These are phyloP conservation scores for Lachnellula hyalina DNA, from an alignment of 2,329 filamentous ascomycete species.

Conservation along the genomic window DNA sequence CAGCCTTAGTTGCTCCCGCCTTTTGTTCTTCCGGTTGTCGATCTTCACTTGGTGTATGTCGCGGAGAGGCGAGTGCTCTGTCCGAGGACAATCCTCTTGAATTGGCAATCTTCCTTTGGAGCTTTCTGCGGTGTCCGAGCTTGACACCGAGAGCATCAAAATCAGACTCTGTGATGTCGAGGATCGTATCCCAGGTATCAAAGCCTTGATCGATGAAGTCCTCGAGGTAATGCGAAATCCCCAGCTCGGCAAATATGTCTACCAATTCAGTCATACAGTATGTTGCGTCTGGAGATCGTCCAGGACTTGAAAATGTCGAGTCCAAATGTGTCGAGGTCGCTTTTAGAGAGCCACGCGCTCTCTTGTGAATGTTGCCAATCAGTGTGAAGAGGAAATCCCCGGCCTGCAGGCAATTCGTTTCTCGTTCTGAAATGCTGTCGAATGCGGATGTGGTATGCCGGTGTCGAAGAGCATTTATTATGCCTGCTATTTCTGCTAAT, in stretches of 20 bases:
- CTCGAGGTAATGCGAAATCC: slow-evolving; percentile 71
- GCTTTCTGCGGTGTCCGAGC: slow-evolving; percentile 75
- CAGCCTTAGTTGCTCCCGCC: slow-evolving; percentile 39
- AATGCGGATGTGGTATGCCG: neutral
- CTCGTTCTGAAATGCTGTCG: neutral
- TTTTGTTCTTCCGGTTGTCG: slow-evolving; percentile 49
- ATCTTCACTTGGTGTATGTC: slow-evolving; percentile 51
- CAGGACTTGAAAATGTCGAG: slow-evolving; percentile 16
- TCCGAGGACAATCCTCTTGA: slow-evolving; percentile 52
- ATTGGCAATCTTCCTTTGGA: slow-evolving; percentile 78
- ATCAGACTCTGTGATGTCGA: slow-evolving; percentile 80
- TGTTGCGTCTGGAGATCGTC: slow-evolving; percentile 31
- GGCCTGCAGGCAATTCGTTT: neutral
- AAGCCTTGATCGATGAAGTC: slow-evolving; percentile 74
- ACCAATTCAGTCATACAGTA: slow-evolving; percentile 49
- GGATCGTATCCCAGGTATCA: slow-evolving; percentile 76
- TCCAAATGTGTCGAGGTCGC: neutral
- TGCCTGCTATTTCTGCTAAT: too few species aligned
- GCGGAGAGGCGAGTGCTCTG: slow-evolving; percentile 31
- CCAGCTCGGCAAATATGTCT: slow-evolving; percentile 66
- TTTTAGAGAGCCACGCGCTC: neutral
- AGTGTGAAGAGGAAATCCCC: neutral
- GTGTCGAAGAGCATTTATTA: too few species aligned
- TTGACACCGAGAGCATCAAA: slow-evolving; percentile 72
- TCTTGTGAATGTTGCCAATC: neutral